phyloP scores from a whole-genome alignment of 1,284 basidiomycete species.

The Mycena sp. region DNA sequence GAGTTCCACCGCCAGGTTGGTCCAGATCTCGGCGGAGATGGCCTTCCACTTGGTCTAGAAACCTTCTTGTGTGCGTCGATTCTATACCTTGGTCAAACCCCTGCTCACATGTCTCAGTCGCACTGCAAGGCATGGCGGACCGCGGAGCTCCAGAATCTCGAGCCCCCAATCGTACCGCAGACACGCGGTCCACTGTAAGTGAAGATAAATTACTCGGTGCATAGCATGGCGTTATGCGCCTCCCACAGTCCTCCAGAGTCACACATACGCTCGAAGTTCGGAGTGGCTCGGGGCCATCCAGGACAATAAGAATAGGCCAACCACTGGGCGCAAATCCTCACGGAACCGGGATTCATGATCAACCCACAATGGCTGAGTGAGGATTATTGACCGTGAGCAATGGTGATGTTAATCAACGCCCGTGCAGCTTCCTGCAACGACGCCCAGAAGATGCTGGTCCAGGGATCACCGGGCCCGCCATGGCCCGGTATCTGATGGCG shows the following conservation, averaged over 20 bases:
- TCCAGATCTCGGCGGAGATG: slow-evolving; percentile 40
- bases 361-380: slow-evolving; percentile 30
- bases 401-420: slow-evolving; percentile 17
- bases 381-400: neutral
- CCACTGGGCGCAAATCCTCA: slow-evolving; percentile 6
- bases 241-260: slow-evolving; percentile 16
- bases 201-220: neutral
- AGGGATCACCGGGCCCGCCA: slow-evolving; percentile 66
- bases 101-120: slow-evolving; percentile 37
- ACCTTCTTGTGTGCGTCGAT: slow-evolving; percentile 56
- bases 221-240: neutral
- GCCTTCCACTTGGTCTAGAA: slow-evolving; percentile 52
- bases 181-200: slow-evolving; percentile 1
- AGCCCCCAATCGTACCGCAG: slow-evolving; percentile 5
- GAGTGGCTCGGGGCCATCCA: slow-evolving; percentile 19
- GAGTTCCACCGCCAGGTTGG: slow-evolving; percentile 55
- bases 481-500: slow-evolving; percentile 77
- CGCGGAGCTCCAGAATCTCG: slow-evolving; percentile 13
- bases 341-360: slow-evolving; percentile 24
- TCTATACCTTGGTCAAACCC: neutral
- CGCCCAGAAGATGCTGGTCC: slow-evolving; percentile 37
- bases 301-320: slow-evolving; percentile 17
- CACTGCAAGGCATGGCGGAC: slow-evolving; percentile 43
- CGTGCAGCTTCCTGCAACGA: slow-evolving; percentile 47
- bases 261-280: slow-evolving; percentile 26